Evolutionary conservation across 2,329 filamentous ascomycete genomes (phyloP), one percentile per base, ranked within the genome.

Genomic region (Juglanconis juglandina): DNA sequence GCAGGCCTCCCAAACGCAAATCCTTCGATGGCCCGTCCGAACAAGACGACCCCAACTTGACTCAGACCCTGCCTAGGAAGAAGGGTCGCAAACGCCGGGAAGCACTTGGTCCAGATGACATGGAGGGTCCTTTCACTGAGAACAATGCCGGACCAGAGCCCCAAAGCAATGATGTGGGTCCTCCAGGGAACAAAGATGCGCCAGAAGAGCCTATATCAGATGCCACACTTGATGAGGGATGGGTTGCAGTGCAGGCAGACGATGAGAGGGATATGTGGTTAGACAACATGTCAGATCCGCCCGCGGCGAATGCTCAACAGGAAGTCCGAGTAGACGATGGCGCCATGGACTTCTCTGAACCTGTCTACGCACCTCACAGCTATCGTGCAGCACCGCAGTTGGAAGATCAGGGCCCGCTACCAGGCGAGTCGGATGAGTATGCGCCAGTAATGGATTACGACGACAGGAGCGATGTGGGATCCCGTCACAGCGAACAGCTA

Each of bases 11-110:
- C 17, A 64, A 62, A 49, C 56, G 61, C 54, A 63, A 58, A 39
- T 46, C 53, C 7, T 37, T 46, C 24, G 42, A 35, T 32, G 61
- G 48, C 10, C 46, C 53, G 13, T 35, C 50, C 17, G 58, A 54
- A 68, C 58, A 70, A 72, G 49, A 68, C 66, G 47, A 69, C 66
- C 1, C 70, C 68, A 47, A 65, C 57, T 30, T 42, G 37, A 66
- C 69, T 17, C 67, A 65, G 34, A 44, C 54, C 7, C 30, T 53
- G 32, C 68, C 70, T 8, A 68, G 67, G 54, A 72, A 71, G 56
- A 68, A 71, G 49, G 71, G 71, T 5, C 68, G 73, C 2, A 70
- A 69, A 7, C 68, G 72, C 37, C 72, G 71, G 14, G 63, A 66
- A 56, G 64, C 67, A 7, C 53, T 68, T 44, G 61, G 54, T 5